Percentiles rank a stretch among this genome's conserved stretches.
Evolutionary conservation across 176 grass and related monocot species (phyloP).

Genomic region (Raddia guianensis): DNA sequence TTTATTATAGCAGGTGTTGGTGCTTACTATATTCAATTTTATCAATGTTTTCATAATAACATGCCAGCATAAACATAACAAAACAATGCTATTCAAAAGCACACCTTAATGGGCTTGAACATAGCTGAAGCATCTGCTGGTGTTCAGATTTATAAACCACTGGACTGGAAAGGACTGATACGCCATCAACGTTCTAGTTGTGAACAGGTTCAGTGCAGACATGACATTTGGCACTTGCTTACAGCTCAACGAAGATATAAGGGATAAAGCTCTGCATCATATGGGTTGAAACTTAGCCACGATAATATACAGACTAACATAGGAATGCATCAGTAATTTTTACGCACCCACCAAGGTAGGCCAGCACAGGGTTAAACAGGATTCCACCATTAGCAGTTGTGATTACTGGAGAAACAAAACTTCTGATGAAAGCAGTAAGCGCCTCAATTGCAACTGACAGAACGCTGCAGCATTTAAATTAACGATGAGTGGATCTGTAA

Average conservation of each 20-base stretch:
- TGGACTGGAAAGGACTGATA: conserved; percentile 81
- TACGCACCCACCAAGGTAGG: conserved; percentile 89
- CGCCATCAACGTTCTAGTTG: conserved; percentile 87
- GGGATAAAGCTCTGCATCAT: conserved; percentile 76
- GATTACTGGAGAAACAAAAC: conserved; percentile 69
- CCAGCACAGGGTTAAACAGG: conserved; percentile 90
- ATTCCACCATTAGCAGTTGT: conserved; percentile 68
- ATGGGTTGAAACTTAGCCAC: conserved; percentile 40
- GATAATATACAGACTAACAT: conserved; percentile 30
- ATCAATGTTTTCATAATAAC: conserved; percentile 17
- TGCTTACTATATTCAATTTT: conserved; percentile 17
- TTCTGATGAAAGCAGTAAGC: conserved; percentile 94
- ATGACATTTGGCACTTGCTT: conserved; percentile 76
- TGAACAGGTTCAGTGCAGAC: conserved; percentile 70
- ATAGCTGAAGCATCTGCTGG: conserved; percentile 73
- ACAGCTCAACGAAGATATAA: conserved; percentile 71
- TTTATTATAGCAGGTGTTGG: neutral
- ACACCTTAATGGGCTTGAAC: conserved; percentile 85
- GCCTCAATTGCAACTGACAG: conserved; percentile 92
- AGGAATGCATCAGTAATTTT: conserved; percentile 26
- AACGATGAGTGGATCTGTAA: conserved; percentile 22
- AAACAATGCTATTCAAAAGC: conserved; percentile 30
- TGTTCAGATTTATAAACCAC: conserved; percentile 89
- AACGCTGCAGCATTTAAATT: conserved; percentile 60
- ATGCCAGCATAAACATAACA: conserved; percentile 32